These are phyloP conservation scores for Auriculariales sp. DNA, from an alignment of 768 basidiomycete genomes.

Conservation along the genomic window DNA sequence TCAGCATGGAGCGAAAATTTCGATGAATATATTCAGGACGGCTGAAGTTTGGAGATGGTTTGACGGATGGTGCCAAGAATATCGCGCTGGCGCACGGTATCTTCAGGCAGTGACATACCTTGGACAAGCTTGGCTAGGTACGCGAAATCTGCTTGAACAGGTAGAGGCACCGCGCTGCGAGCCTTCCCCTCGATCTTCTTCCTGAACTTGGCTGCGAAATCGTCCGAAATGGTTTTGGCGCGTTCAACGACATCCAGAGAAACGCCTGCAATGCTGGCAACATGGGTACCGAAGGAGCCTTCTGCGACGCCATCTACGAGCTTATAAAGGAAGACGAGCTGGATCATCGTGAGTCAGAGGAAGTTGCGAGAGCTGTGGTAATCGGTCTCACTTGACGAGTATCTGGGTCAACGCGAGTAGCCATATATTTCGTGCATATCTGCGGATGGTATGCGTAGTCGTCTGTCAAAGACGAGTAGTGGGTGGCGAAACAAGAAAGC, in stretches of 20 bases:
- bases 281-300: slow-evolving; percentile 86
- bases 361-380: slow-evolving; percentile 1
- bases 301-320: slow-evolving; percentile 76
- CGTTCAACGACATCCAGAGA: slow-evolving; percentile 73
- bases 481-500: slow-evolving; percentile 92
- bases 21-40: no score
- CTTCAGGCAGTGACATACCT: background rate
- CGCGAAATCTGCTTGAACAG: slow-evolving; percentile 80
- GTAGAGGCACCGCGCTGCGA: slow-evolving; percentile 52
- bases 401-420: slow-evolving; percentile 83
- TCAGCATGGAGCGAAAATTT: no score
- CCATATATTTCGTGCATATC: slow-evolving; percentile 91
- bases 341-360: background rate
- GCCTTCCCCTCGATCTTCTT: slow-evolving; percentile 56
- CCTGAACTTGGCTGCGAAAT: slow-evolving; percentile 81
- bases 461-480: slow-evolving; percentile 90
- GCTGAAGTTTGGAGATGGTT: background rate
- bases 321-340: slow-evolving; percentile 94
- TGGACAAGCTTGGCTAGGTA: slow-evolving; percentile 36
- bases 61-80: background rate
- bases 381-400: slow-evolving; percentile 54
- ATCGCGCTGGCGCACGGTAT: background rate
- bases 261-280: slow-evolving; percentile 89
- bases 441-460: slow-evolving; percentile 88
- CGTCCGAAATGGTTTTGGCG: slow-evolving; percentile 73